Conservation (phyloP, 2,329 filamentous ascomycete species). For the Xylariales sp. region DNA sequence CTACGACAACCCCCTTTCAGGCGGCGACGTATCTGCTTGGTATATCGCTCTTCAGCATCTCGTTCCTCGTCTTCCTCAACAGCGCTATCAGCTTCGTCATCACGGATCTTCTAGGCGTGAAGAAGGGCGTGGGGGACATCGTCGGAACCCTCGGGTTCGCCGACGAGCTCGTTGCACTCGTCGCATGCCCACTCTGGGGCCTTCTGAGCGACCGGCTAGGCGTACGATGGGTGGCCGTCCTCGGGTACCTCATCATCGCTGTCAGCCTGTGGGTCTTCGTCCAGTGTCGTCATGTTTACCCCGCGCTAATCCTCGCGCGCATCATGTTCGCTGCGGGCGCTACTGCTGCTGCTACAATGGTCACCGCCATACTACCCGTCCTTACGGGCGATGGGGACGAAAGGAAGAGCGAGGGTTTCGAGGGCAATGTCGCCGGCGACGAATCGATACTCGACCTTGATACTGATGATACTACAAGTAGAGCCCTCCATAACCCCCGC, state of each 20-base stretch:
- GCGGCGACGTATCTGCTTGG: constrained; percentile 82
- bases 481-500: constrained; percentile 58
- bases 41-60: constrained; percentile 87
- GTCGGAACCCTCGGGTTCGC: constrained; percentile 88
- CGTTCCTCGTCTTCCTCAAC: constrained; percentile 91
- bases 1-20: constrained; percentile 69
- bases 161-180: constrained; percentile 83
- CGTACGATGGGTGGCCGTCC: constrained; percentile 76
- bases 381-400: constrained; percentile 65
- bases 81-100: constrained; percentile 86
- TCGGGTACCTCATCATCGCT: constrained; percentile 86
- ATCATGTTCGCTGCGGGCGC: constrained; percentile 91
- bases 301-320: constrained; percentile 84
- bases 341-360: constrained; percentile 95
- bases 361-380: constrained; percentile 89
- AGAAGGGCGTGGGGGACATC: constrained; percentile 78
- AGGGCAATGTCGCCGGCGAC: constrained; percentile 41
- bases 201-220: constrained; percentile 81
- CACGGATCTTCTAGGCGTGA: constrained; percentile 81
- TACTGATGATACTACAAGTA: constrained; percentile 42
- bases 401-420: constrained; percentile 42
- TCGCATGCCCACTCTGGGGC: constrained; percentile 85
- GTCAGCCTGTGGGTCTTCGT: constrained; percentile 83
- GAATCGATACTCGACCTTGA: constrained; percentile 18
- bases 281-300: constrained; percentile 83